Conservation (phyloP, 2,329 filamentous ascomycete genomes). For the Zasmidium citrigriseum region DNA sequence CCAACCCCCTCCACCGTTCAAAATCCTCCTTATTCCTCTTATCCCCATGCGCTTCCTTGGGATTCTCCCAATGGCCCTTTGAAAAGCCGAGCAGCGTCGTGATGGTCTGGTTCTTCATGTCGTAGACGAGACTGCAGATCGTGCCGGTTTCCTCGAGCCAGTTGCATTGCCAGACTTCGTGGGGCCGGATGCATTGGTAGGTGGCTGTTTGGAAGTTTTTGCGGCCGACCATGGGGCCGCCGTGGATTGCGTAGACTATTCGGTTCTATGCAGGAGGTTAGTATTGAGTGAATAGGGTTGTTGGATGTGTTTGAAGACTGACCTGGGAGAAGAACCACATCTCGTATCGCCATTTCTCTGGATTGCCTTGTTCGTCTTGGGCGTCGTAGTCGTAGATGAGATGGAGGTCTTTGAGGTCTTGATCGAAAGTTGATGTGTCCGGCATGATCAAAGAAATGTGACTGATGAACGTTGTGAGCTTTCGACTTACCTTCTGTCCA, state of each 20-base stretch:
- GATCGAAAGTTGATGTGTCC: too few species aligned
- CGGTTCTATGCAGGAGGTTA: slow-evolving; percentile 32
- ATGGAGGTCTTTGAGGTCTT: slow-evolving; percentile 56
- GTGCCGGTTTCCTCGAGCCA: slow-evolving; percentile 64
- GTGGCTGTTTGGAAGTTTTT: slow-evolving; percentile 56
- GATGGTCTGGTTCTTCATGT: slow-evolving; percentile 52
- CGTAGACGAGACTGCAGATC: slow-evolving; percentile 57
- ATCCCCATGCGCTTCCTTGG: slow-evolving; percentile 55
- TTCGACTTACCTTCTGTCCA: too few species aligned
- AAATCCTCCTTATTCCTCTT: slow-evolving; percentile 56
- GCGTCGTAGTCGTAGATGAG: slow-evolving; percentile 61
- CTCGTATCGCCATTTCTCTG: slow-evolving; percentile 63
- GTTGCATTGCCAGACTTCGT: slow-evolving; percentile 61
- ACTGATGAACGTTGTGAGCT: too few species aligned
- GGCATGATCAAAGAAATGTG: too few species aligned
- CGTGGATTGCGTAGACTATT: slow-evolving; percentile 61
- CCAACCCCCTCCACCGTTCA: slow-evolving; percentile 53
- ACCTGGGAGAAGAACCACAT: slow-evolving; percentile 56
- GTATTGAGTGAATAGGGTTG: background rate
- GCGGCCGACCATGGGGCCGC: slow-evolving; percentile 60
- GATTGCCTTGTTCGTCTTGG: slow-evolving; percentile 45
- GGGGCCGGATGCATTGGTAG: slow-evolving; percentile 60
- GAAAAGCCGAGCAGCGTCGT: slow-evolving; percentile 58
- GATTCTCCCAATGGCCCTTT: slow-evolving; percentile 56
- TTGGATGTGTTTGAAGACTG: slow-evolving; percentile 39